Conservation (phyloP, 2,329 filamentous ascomycete genomes). For the Albophoma yamanashiensis region DNA sequence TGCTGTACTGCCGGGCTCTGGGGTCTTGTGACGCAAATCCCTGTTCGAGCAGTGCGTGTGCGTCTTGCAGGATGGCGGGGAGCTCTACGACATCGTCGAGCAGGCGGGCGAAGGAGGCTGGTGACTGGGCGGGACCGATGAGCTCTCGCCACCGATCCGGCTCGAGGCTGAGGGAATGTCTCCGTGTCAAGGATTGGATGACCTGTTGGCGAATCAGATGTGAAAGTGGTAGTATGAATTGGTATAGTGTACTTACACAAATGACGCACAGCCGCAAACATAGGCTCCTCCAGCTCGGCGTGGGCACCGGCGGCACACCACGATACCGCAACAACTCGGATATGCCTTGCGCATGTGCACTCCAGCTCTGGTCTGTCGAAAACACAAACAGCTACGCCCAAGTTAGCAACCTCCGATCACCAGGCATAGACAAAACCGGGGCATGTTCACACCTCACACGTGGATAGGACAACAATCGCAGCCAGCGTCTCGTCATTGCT, state of each 20-base stretch:
- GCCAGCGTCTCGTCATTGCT: not conserved
- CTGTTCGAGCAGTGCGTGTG: not conserved
- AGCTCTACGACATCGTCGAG: not conserved
- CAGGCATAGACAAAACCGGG: no score
- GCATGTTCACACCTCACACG: not conserved
- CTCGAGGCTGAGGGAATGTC: not conserved
- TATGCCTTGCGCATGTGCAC: not conserved
- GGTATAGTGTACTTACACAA: not conserved
- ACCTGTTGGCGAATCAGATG: no score
- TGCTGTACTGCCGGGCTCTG: not conserved
- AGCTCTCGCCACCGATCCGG: not conserved
- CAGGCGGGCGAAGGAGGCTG: not conserved
- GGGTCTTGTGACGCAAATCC: not conserved
- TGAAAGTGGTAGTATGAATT: no score
- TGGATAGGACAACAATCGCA: not conserved
- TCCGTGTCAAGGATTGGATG: not conserved
- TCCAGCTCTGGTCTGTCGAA: not conserved
- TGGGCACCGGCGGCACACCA: not conserved
- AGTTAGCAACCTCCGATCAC: no score
- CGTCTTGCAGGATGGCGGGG: not conserved
- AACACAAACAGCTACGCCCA: not conserved
- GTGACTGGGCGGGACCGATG: not conserved
- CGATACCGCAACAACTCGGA: not conserved
- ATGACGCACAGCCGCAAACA: not conserved
- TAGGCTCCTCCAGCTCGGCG: not conserved